Evolutionary conservation across 495 filamentous ascomycete genomes (phyloP), one percentile per base, ranked within the genome.

Genomic region (Cercophora sp.): DNA sequence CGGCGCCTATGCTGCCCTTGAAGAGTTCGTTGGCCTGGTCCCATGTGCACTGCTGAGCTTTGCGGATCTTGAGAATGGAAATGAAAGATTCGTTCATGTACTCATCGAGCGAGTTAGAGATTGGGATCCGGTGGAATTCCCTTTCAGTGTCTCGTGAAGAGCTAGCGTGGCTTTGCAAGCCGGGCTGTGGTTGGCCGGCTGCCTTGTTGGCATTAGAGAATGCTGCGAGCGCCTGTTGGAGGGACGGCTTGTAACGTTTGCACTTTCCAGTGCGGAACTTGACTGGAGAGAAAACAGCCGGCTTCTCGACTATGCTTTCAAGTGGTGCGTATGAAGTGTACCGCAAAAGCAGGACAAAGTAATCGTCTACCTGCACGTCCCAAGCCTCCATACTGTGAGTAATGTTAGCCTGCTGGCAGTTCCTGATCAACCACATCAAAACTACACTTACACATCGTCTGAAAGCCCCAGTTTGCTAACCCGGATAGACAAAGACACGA

Each of bases 311-410:
- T 6, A 62, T 20, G 0, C 57, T 55, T 11, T 84, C 71, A 24
- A 88, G 61, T 24, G 69, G 60, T 10, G 59, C 62, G 68, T 95
- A 96, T 23, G 62, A 57, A 0, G 72, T 66, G 57, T 85, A 91
- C 41, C 80, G 77, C n/a, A 96, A 76, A 11, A 96, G 74, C 5
- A 95, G 72, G 5, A 94, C 80, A 35, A 96, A 64, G 60, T 93
- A 93, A 22, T 94, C 83, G 0, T 70, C 65, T 0, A 71, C 64
- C 11, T 78, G 61, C 15, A 97, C 65, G 45, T 84, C 74, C 92
- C 92, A 97, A 11, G 89, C 86, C 56, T 82, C 77, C 67, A 86
- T 76, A 1, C 81, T n/a, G n/a, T n/a, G n/a, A n/a, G n/a, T n/a
- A n/a, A n/a, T n/a, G n/a, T n/a, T n/a, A n/a, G n/a, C n/a, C n/a